Evolutionary conservation across 148 eudicot species (phyloP).

Genomic region (Oxyria digyna): DNA sequence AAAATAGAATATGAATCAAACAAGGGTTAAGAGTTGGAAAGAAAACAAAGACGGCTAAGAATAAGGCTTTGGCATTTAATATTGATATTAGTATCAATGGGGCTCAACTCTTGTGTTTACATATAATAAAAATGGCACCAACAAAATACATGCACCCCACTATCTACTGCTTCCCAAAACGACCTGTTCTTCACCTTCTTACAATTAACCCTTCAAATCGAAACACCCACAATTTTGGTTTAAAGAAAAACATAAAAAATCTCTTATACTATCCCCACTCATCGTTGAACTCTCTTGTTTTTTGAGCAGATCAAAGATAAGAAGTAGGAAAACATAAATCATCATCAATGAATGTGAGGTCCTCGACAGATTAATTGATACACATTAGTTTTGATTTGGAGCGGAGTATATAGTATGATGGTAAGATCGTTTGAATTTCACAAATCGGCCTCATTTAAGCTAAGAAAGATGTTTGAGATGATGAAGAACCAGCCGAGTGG

Average conservation of each 20-base stretch:
- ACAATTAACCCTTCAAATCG: neutral
- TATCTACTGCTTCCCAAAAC: neutral
- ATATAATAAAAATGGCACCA: neutral
- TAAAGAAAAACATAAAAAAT: too few species aligned
- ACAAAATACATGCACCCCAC: constrained; percentile 1
- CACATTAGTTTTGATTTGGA: too few species aligned
- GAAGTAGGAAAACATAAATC: neutral
- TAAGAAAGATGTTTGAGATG: constrained; percentile 23
- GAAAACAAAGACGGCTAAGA: neutral
- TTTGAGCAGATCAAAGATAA: neutral
- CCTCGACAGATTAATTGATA: too few species aligned
- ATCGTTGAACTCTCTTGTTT: too few species aligned
- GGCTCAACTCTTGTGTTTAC: neutral
- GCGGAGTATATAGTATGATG: constrained; percentile 9
- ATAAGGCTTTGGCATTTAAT: neutral
- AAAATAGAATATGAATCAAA: too few species aligned
- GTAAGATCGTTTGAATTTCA: constrained; percentile 23
- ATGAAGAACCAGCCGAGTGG: neutral
- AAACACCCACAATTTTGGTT: too few species aligned
- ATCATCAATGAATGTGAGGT: too few species aligned
- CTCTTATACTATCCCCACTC: too few species aligned
- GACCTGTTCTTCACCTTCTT: neutral
- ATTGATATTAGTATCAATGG: neutral
- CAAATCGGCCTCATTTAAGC: constrained; percentile 23
- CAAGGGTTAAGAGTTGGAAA: neutral